Conservation (phyloP, 2,329 filamentous ascomycete genomes). For the Cordyceps cicadae region DNA sequence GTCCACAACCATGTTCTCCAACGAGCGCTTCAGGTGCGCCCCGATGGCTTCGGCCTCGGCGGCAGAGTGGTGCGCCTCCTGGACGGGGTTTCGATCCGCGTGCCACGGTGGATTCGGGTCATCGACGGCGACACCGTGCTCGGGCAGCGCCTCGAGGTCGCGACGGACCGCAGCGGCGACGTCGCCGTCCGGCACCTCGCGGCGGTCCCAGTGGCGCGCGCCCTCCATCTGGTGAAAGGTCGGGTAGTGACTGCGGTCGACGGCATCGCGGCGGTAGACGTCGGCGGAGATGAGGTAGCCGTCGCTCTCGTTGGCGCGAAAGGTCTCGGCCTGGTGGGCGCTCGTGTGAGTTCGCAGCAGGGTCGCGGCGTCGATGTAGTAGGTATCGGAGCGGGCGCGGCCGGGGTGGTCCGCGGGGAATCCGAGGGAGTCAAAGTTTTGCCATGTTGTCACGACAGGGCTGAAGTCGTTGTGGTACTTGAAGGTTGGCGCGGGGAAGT, state of each 20-base stretch:
- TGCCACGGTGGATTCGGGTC: constrained; percentile 76
- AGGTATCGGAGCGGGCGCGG: constrained; percentile 81
- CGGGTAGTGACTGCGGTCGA: constrained; percentile 92
- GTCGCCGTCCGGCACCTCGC: constrained; percentile 46
- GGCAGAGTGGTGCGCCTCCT: constrained; percentile 58
- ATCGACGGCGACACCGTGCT: constrained; percentile 67
- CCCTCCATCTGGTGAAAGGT: constrained; percentile 99
- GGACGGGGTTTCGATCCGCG: constrained; percentile 72
- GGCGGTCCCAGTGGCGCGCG: constrained; percentile 78
- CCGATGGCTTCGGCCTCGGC: constrained; percentile 77
- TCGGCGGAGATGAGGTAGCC: constrained; percentile 91
- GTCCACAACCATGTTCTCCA: constrained; percentile 84
- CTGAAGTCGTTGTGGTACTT: constrained; percentile 69
- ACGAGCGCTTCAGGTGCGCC: constrained; percentile 76
- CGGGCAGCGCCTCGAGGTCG: constrained; percentile 64
- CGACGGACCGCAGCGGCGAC: constrained; percentile 58
- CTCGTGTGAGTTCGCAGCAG: constrained; percentile 90
- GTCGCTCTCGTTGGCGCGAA: constrained; percentile 61
- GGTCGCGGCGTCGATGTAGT: constrained; percentile 81
- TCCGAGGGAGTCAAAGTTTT: constrained; percentile 96
- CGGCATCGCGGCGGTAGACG: constrained; percentile 89
- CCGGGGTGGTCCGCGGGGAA: constrained; percentile 85
- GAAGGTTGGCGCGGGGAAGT: constrained; percentile 67
- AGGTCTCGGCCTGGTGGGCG: constrained; percentile 80
- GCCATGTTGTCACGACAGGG: constrained; percentile 72